Evolutionary conservation across 345 rosid genomes (phyloP), one percentile per base, ranked within the genome.

Genomic region (Odontarrhena argentea): DNA sequence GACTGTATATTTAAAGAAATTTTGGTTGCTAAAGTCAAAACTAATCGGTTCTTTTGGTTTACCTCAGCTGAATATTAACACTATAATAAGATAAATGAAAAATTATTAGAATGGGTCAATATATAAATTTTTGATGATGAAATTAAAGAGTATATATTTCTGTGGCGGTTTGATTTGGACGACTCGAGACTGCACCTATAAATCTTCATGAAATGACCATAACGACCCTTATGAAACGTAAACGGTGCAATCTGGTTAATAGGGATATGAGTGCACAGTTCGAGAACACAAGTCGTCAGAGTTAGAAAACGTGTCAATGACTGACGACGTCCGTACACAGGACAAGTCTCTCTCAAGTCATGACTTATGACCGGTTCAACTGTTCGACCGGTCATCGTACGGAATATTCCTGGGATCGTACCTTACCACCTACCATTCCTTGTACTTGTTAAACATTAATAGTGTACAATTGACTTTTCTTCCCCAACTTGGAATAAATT

Each of bases 331-430:
- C 40, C 12, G 70, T 15, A 44, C 41, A 34, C 42, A 36, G 34
- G 3, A 22, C 55, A 10, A 60, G 37, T 2, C 2, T 52, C 15
- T 25, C 41, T 37, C 57, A n/a, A 47, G 55, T 48, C 45, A n/a
- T 49, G 35, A 44, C 38, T 42, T 52, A 35, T 55, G 63, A 55
- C 47, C 46, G 37, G 14, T 63, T 24, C 68, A n/a, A 9, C 53
- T 9, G 8, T 45, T 7, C 38, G 38, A 15, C 36, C 40, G 50
- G 40, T 7, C 30, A 10, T 44, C 57, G 73, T 68, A 58, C 73
- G 65, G 73, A 58, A 57, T 68, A 68, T 68, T 68, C 51, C 7
- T 58, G 7, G 49, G 43, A 58, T 57, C 48, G 5, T 58, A 57
- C 64, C 63, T 41, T 67, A 25, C 55, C 46, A 8, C 10, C 13